Conservation (phyloP, 768 basidiomycete genomes). For the Paxillus involutus region DNA sequence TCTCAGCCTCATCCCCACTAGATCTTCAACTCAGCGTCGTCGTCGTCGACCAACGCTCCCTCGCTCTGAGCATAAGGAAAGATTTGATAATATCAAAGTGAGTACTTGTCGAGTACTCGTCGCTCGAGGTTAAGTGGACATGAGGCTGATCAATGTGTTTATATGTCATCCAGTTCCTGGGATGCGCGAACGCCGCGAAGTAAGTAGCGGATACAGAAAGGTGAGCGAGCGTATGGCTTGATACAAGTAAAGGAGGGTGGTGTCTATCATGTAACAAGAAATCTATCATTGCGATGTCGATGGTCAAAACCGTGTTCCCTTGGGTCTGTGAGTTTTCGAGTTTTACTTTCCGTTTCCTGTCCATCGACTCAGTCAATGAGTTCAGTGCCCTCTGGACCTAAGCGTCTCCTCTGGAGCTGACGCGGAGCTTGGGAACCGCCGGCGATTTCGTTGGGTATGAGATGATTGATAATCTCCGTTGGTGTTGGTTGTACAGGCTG, state of each 20-base stretch:
- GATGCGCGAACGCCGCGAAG: constrained; percentile 5
- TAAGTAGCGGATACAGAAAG: not conserved
- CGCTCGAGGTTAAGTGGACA: not conserved
- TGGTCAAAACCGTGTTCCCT: not conserved
- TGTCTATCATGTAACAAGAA: not conserved
- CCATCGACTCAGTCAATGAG: constrained; percentile 12
- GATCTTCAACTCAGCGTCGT: too few species aligned
- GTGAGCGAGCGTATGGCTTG: not conserved
- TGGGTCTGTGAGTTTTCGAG: not conserved
- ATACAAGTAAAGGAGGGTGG: not conserved
- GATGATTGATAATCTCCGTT: not conserved
- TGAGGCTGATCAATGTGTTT: not conserved
- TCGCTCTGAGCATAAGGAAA: not conserved
- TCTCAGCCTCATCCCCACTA: not conserved
- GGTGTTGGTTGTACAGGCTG: not conserved
- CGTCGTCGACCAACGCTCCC: too few species aligned
- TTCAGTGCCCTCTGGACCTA: constrained; percentile 25
- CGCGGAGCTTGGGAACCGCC: not conserved
- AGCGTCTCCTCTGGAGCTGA: not conserved
- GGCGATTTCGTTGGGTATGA: not conserved
- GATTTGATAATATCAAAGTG: not conserved
- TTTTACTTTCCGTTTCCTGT: not conserved
- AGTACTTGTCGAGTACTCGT: too few species aligned
- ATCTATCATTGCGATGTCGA: not conserved
- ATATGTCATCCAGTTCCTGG: constrained; percentile 22